Evolutionary conservation across 2,329 filamentous ascomycete species (phyloP), one percentile per base, ranked within the genome.

Genomic region (Teratosphaeria zuluensis): DNA sequence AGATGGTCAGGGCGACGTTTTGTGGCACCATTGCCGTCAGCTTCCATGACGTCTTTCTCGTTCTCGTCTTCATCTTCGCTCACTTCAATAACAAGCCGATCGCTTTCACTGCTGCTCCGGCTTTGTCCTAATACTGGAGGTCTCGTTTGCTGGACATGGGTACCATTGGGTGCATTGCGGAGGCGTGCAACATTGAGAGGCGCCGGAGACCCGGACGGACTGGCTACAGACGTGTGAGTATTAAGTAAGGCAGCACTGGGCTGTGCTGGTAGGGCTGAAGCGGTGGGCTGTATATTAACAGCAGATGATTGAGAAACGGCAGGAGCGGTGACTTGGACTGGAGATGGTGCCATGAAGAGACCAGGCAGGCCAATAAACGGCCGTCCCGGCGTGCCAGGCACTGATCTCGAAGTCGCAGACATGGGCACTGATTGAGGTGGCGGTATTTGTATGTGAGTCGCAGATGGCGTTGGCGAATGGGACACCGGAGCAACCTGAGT

Each of bases 71-170:
- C 84, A 63, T 86, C 84, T 31, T 95, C 92, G 69, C 90, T 95
- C 46, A 95, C 86, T 63, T 95, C 84, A 64, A 96, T 95, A 46
- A 96, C 82, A 56, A 95, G 81, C 2, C 81, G 81, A 55, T 84
- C 79, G 28, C 86, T 79, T 56, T 81, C 76, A 54, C 68, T 68
- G 28, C 69, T 63, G 53, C 70, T 64, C 28, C 79, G 77, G 53
- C 77, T 78, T 52, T 85, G 82, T 12, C 81, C 82, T 65, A 86
- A 62, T 2, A 30, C 89, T n/a, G 71, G 70, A 1, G 72, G 67
- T 2, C 11, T 30, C 11, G 54, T 6, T 6, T 33, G n/a, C 3
- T 31, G 9, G 32, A 31, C 7, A 32, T 19, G 24, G 14, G 8
- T 28, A 8, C 28, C 28, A n/a, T 28, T 38, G 7, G 16, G 5